Conservation (phyloP, 768 basidiomycete species). For the Butyriboletus loyo region DNA sequence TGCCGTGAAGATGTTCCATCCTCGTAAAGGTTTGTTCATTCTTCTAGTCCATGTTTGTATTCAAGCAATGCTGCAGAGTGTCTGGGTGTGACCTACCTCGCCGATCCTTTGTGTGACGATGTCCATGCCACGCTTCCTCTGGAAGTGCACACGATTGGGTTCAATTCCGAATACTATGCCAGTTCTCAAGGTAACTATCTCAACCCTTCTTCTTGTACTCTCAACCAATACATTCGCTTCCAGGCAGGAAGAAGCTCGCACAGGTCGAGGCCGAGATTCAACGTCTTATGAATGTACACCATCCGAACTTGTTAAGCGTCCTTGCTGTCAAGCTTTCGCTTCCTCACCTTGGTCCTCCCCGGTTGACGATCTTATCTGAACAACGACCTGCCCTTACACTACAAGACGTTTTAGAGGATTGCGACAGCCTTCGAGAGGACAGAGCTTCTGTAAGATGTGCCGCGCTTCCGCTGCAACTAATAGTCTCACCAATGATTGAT, state of each 20-base stretch:
- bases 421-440: slow-evolving; percentile 68
- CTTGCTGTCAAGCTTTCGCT: slow-evolving; percentile 64
- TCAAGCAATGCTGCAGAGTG: slow-evolving; percentile 40
- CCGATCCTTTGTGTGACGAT: slow-evolving; percentile 73
- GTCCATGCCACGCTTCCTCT: slow-evolving; percentile 55
- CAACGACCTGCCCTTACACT: slow-evolving; percentile 64
- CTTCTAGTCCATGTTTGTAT: background rate
- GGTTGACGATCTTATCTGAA: slow-evolving; percentile 68
- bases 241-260: slow-evolving; percentile 67
- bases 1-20: slow-evolving; percentile 70
- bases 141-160: slow-evolving; percentile 65
- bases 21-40: slow-evolving; percentile 51
- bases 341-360: slow-evolving; percentile 49
- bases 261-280: slow-evolving; percentile 66
- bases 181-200: slow-evolving; percentile 51
- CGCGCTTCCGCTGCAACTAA: background rate
- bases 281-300: slow-evolving; percentile 53
- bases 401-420: slow-evolving; percentile 73
- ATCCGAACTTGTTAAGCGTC: slow-evolving; percentile 63
- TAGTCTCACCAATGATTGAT: background rate
- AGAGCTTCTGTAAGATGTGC: slow-evolving; percentile 54
- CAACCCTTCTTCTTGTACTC: background rate
- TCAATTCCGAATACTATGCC: slow-evolving; percentile 66
- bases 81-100: slow-evolving; percentile 66
- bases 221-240: background rate